A percentile compares a stretch with the other conserved stretches of the same genome.
Evolutionary conservation across 2,329 filamentous ascomycete species (phyloP).

Genomic region (Paradendryphiella salina): DNA sequence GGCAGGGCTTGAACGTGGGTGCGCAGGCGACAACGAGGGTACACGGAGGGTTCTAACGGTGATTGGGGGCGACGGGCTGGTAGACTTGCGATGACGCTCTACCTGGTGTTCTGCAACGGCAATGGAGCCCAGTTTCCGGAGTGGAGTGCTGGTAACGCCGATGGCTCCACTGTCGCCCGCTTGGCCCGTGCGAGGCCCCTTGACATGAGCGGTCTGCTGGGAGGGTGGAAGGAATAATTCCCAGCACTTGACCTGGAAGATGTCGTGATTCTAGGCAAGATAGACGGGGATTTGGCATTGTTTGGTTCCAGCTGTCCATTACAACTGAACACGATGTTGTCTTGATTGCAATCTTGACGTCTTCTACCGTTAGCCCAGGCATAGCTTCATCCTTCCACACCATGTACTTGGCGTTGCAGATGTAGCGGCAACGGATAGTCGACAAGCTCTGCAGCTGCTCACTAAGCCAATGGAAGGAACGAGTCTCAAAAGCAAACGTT

Average conservation of each 20-base stretch:
- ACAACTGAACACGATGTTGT: no score
- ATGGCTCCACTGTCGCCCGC: not conserved
- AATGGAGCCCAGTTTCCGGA: conserved; percentile 2
- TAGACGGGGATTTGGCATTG: no score
- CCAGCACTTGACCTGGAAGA: not conserved
- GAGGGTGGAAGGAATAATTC: not conserved
- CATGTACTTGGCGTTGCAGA: conserved; percentile 50
- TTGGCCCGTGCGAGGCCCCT: conserved; percentile 7
- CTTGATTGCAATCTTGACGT: not conserved
- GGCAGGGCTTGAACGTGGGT: not conserved
- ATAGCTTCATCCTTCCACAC: not conserved
- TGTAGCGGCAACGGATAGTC: conserved; percentile 51
- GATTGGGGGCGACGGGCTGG: not conserved
- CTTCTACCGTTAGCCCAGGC: conserved; percentile 27
- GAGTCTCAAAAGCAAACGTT: not conserved
- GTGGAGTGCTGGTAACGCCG: not conserved
- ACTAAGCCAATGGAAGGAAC: not conserved
- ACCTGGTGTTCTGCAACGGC: conserved; percentile 1
- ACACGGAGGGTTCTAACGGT: not conserved
- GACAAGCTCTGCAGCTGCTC: conserved; percentile 46
- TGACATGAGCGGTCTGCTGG: no score
- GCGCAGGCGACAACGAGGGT: not conserved
- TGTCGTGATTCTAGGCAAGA: no score
- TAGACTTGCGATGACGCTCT: not conserved
- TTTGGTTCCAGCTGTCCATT: no score